These are phyloP conservation scores for Litsea cubeba DNA, from an alignment of 164 flowering plant genomes.

Conservation along the genomic window DNA sequence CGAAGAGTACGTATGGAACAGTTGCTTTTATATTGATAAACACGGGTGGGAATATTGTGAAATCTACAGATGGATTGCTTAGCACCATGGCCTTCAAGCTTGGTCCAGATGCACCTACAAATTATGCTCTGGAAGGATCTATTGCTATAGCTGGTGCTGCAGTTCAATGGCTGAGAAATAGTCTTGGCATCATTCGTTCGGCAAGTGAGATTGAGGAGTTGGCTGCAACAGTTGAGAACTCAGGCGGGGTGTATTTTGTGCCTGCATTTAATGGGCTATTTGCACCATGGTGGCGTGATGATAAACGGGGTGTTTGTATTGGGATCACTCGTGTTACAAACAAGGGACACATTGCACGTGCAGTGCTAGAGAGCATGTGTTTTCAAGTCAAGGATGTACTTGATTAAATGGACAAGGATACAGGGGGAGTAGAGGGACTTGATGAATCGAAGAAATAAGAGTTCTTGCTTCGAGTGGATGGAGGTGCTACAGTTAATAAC, in stretches of 20 bases:
- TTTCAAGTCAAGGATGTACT: slow-evolving; percentile 93
- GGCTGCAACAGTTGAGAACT: slow-evolving; percentile 57
- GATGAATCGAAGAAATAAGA: slow-evolving; percentile 53
- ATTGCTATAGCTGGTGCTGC: slow-evolving; percentile 98
- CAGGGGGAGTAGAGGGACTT: slow-evolving; percentile 34
- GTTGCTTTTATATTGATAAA: slow-evolving; percentile 91
- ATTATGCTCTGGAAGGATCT: slow-evolving; percentile 94
- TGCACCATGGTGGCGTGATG: slow-evolving; percentile 99
- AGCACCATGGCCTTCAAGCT: slow-evolving; percentile 83
- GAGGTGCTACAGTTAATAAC: slow-evolving; percentile 91
- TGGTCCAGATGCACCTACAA: slow-evolving; percentile 69
- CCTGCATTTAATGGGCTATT: slow-evolving; percentile 94
- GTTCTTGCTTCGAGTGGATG: slow-evolving; percentile 88
- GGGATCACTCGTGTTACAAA: slow-evolving; percentile 88
- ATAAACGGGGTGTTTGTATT: slow-evolving; percentile 86
- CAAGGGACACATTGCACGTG: slow-evolving; percentile 81
- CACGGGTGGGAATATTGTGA: slow-evolving; percentile 58
- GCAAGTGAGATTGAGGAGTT: slow-evolving; percentile 77
- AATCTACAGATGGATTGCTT: slow-evolving; percentile 70
- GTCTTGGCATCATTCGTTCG: slow-evolving; percentile 64
- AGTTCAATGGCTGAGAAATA: slow-evolving; percentile 95
- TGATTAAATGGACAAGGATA: slow-evolving; percentile 93
- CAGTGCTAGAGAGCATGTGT: slow-evolving; percentile 95
- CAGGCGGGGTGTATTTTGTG: slow-evolving; percentile 93
- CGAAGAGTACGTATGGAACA: slow-evolving; percentile 97